Evolutionary conservation across 176 grass and related monocot genomes (phyloP).

Genomic region (Thinopyrum elongatum): DNA sequence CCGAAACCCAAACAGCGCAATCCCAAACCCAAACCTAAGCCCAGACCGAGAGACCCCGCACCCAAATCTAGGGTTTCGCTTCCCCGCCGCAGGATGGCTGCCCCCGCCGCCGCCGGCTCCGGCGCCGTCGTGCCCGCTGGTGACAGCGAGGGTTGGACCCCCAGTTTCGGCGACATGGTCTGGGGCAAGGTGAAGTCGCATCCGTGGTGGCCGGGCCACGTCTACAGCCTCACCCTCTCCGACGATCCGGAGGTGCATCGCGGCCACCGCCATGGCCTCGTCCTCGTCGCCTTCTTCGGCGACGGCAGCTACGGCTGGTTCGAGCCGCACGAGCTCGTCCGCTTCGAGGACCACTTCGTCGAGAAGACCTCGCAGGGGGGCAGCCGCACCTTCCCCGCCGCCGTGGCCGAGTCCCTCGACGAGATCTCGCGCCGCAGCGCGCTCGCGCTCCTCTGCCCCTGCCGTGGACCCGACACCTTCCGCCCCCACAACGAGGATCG

Average conservation of each 20-base stretch:
- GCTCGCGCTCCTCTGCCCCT: constrained; percentile 71
- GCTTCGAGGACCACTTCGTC: constrained; percentile 56
- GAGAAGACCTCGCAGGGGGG: constrained; percentile 58
- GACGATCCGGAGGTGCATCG: constrained; percentile 41
- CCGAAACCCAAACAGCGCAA: constrained; percentile 7
- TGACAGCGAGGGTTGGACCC: neutral
- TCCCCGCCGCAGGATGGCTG: constrained; percentile 43
- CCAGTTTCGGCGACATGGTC: constrained; percentile 79
- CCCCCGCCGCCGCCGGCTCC: constrained; percentile 20
- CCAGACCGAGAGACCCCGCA: neutral
- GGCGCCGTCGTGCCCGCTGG: constrained; percentile 22
- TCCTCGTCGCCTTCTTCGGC: constrained; percentile 95
- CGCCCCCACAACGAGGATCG: constrained; percentile 31
- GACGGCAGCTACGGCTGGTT: constrained; percentile 99
- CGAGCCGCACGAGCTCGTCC: constrained; percentile 72
- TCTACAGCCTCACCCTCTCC: constrained; percentile 73
- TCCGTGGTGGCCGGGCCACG: constrained; percentile 93
- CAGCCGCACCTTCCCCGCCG: constrained; percentile 52
- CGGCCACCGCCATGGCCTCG: constrained; percentile 51
- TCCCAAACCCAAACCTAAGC: constrained; percentile 27
- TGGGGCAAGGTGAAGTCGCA: constrained; percentile 99
- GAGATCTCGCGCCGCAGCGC: constrained; percentile 64
- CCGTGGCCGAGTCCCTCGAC: constrained; percentile 81
- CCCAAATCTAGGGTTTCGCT: constrained; percentile 46
- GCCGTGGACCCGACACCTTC: constrained; percentile 41